These are phyloP conservation scores for Clarireedia sp. DNA, from an alignment of 2,329 filamentous ascomycete genomes.

Conservation along the genomic window DNA sequence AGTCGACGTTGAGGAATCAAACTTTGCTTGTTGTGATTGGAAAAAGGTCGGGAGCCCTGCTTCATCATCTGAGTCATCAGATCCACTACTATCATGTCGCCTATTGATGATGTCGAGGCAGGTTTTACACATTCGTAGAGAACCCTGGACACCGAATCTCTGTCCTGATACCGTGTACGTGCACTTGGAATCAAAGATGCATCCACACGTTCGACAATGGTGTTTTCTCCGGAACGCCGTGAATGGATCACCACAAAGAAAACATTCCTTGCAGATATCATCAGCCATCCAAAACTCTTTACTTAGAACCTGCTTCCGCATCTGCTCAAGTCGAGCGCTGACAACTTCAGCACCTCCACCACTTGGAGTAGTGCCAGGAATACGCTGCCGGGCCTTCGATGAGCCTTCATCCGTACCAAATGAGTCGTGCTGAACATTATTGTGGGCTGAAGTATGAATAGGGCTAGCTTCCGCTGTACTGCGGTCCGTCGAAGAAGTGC, in stretches of 20 bases:
- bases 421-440: slow-evolving; percentile 49
- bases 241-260: slow-evolving; percentile 82
- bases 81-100: slow-evolving; percentile 77
- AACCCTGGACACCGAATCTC: slow-evolving; percentile 78
- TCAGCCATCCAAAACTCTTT: slow-evolving; percentile 99
- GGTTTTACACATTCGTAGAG: slow-evolving; percentile 82
- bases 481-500: slow-evolving; percentile 51
- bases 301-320: slow-evolving; percentile 80
- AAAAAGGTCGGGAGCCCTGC: slow-evolving; percentile 58
- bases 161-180: slow-evolving; percentile 84
- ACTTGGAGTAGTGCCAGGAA: slow-evolving; percentile 48
- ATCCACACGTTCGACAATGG: slow-evolving; percentile 92
- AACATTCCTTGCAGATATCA: slow-evolving; percentile 96
- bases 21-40: slow-evolving; percentile 44
- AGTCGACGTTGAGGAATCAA: slow-evolving; percentile 31
- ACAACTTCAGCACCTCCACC: slow-evolving; percentile 52
- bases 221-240: slow-evolving; percentile 93
- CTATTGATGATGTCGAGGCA: slow-evolving; percentile 88
- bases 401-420: slow-evolving; percentile 38
- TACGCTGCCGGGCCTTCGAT: slow-evolving; percentile 37
- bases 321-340: slow-evolving; percentile 56
- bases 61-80: slow-evolving; percentile 79
- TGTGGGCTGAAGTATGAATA: slow-evolving; percentile 51
- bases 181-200: slow-evolving; percentile 96
- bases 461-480: slow-evolving; percentile 49